Base-by-base conservation (phyloP, 495 filamentous ascomycete genomes). In the Amniculicola lignicola region DNA sequence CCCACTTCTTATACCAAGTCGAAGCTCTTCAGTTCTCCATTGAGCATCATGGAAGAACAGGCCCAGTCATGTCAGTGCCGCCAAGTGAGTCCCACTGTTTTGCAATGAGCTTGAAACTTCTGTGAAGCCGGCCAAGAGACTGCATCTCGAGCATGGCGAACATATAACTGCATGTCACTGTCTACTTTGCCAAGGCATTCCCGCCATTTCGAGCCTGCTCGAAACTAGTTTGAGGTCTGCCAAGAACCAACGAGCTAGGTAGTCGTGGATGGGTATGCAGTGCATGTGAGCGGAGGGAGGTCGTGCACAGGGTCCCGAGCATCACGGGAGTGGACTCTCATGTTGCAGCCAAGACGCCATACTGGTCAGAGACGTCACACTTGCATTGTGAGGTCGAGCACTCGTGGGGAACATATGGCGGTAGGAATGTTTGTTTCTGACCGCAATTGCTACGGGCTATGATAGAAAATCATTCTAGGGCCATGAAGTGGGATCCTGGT, bases 41-140 rank as follows among this genome's bases (percentile, higher is more conserved):
- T 25, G 11, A 45, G 21, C 25, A n/a, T n/a, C n/a, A n/a, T n/a
- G n/a, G n/a, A n/a, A n/a, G n/a, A n/a, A n/a, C n/a, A n/a, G n/a
- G n/a, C n/a, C n/a, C n/a, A n/a, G n/a, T n/a, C n/a, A n/a, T n/a
- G 31, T 10, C 18, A 42, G n/a, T 42, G 43, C 37, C 44, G 55
- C 61, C 61, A 64, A 59, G 61, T n/a, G 23, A 47, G 21, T 49
- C 48, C 25, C 40, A 39, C 48, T 21, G 60, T 58, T 63, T 37
- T 42, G 42, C 36, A 23, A 49, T 31, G 47, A 49, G 54, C 19
- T 63, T 63, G 60, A 63, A 63, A 63, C 60, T 59, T 63, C 54
- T 54, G 48, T 63, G 60, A 63, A 51, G 54, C 60, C 42, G 49
- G 59, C 59, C 59, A 62, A 62, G 59, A 42, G 21, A 0, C 9